Base-by-base conservation (phyloP, 163 green algal genomes). In the Chloromonas sp. region DNA sequence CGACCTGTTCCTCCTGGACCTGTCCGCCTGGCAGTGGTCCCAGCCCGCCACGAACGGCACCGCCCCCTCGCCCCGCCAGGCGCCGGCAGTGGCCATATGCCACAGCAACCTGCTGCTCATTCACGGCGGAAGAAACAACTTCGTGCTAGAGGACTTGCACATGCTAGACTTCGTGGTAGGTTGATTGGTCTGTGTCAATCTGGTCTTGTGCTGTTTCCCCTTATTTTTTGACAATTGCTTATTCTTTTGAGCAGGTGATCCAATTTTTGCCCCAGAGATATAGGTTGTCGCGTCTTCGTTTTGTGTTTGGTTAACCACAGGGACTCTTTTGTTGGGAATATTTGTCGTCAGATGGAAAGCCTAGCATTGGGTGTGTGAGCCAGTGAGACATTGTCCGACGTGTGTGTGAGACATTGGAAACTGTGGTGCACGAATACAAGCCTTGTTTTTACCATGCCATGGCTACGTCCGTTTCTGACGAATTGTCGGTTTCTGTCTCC, bases 61-160 rank as follows among this genome's bases (percentile, higher is more conserved):
- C 14, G 91, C 87, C 14, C 95, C 95, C 61, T 92, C 90, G 1
- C 95, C 95, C 0, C 91, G 95, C 36, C 92, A 96, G 87, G 88
- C 88, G 3, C 87, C 87, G 60, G 91, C 86, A 60, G 85, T 92
- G 61, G 90, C 88, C 81, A 91, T 94, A 36, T 89, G 88, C 14
- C 89, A 92, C 83, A 87, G 85, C 79, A 91, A 88, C 81, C 85
- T 92, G 78, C 80, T 98, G 66, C 95, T 92, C 79, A 70, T 98
- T 36, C 89, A 95, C 83, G 94, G 94, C 15, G 95, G 95, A 58
- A 78, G 85, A 57, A 95, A 93, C 88, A 97, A 98, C 92, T 97
- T 97, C 83, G 92, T 97, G 82, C 88, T 97, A 83, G 91, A 96
- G 61, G 95, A 98, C 88, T 83, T 97, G 71, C 94, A 91, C 81